Evolutionary conservation across 495 filamentous ascomycete species (phyloP).

Genomic region (Hyaloscypha bicolor): DNA sequence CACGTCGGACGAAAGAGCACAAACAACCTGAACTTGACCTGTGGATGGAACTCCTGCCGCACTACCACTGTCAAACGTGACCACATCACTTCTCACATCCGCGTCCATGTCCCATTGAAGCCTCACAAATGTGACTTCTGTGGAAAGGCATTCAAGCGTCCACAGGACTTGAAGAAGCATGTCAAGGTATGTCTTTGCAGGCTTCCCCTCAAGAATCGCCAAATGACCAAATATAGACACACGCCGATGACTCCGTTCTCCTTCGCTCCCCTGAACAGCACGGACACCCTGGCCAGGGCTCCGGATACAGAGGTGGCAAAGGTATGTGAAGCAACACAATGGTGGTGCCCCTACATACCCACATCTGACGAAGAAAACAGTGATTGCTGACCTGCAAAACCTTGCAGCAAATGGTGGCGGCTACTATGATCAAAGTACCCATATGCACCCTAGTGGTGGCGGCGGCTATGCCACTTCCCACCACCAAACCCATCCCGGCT

Average conservation of each 20-base stretch:
- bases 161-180: slow-evolving; percentile 99
- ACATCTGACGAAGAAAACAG: slow-evolving; percentile 26
- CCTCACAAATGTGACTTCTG: slow-evolving; percentile 99
- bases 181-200: slow-evolving; percentile 64
- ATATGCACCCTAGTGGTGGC: slow-evolving; percentile 46
- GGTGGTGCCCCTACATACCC: slow-evolving; percentile 27
- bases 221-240: slow-evolving; percentile 54
- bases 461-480: slow-evolving; percentile 48
- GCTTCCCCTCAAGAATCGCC: slow-evolving; percentile 34
- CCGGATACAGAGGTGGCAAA: slow-evolving; percentile 57
- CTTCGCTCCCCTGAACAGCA: slow-evolving; percentile 75
- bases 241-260: slow-evolving; percentile 94
- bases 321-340: slow-evolving; percentile 46
- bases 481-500: slow-evolving; percentile 47
- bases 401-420: slow-evolving; percentile 51
- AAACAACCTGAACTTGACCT: slow-evolving; percentile 96
- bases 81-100: slow-evolving; percentile 99
- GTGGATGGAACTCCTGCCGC: slow-evolving; percentile 94
- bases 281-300: slow-evolving; percentile 60
- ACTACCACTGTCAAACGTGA: slow-evolving; percentile 98
- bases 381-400: slow-evolving; percentile 51
- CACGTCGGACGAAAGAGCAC: slow-evolving; percentile 99
- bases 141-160: slow-evolving; percentile 98
- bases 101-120: slow-evolving; percentile 96
- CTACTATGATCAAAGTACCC: slow-evolving; percentile 61